Conservation (phyloP, 345 rosid species). For the Viola odorata region DNA sequence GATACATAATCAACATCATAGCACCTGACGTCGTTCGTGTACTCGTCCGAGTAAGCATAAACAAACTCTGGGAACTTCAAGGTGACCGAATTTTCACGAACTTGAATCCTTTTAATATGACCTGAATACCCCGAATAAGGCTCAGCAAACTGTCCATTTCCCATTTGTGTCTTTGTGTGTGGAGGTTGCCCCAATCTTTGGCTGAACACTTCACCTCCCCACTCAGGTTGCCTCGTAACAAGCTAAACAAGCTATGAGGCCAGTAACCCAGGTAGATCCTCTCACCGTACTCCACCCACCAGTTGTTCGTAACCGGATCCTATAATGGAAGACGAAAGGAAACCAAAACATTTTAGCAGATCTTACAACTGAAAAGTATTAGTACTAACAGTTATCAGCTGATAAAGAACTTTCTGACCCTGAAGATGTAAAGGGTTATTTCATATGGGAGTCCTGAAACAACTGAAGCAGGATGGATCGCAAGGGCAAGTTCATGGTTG, state of each 20-base stretch:
- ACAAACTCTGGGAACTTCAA: conserved; percentile 42
- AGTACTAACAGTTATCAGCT: too few species aligned
- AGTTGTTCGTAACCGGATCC: conserved; percentile 41
- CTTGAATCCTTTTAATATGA: conserved; percentile 31
- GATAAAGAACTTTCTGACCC: conserved; percentile 21
- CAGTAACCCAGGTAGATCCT: conserved; percentile 47
- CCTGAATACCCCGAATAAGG: conserved; percentile 29
- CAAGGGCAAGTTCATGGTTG: conserved; percentile 46
- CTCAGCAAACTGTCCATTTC: conserved; percentile 42
- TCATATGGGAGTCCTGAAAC: conserved; percentile 37
- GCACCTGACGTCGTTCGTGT: conserved; percentile 39
- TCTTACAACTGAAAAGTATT: neutral
- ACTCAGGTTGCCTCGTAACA: conserved; percentile 28
- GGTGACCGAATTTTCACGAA: conserved; percentile 36
- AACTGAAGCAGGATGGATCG: conserved; percentile 44
- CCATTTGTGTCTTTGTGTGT: conserved; percentile 54
- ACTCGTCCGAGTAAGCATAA: conserved; percentile 34
- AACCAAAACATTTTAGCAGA: neutral
- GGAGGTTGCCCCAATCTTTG: conserved; percentile 32
- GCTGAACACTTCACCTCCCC: conserved; percentile 69
- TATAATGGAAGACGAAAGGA: conserved; percentile 4
- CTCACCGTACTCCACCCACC: conserved; percentile 54
- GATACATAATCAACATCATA: conserved; percentile 23
- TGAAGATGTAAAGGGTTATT: conserved; percentile 39
- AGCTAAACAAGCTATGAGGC: conserved; percentile 35